Base-by-base conservation (phyloP, 805 yeast species). In the Myxozyma mucilagina region DNA sequence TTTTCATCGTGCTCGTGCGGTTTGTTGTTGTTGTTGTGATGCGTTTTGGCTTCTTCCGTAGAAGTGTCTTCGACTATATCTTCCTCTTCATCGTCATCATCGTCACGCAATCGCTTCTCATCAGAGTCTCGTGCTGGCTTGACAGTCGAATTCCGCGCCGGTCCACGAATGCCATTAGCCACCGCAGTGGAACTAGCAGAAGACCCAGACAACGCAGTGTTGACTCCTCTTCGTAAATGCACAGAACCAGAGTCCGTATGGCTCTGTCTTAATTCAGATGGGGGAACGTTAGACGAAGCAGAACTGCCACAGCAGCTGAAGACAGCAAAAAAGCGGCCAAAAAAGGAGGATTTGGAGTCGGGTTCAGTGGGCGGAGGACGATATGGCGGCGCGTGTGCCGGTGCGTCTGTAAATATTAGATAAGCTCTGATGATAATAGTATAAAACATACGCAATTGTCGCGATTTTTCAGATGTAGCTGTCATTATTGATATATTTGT, bases 241-340 rank as follows among this genome's bases (percentile, higher is more conserved):
- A 24, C 50, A 36, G 11, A 29, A 14, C 56, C 43, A 48, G 38
- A 41, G 35, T 16, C 36, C 9, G 14, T 45, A 14, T 7, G 31
- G 45, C 13, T 16, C 4, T 24, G 29, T 4, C 29, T 24, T 24
- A 24, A 24, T 24, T 24, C 29, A 4, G 29, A 24, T 24, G 29
- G 29, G 10, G 45, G 35, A 24, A 35, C n/a, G 13, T 18, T 16
- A 13, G 54, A 48, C 41, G 51, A 47, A 39, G 35, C 54, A 35
- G 14, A 43, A n/a, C 45, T 20, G 10, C 63, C 53, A 53, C 58
- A 51, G 47, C 64, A 60, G 13, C 56, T 35, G 31, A 53, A 42
- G 16, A 44, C 49, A 24, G 58, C 39, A 31, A 60, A 51, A 32
- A 60, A 51, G 2, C 64, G 45, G 35, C 58, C 53, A 18, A 60